Base-by-base conservation (phyloP, 345 rosid species). In the Laguncularia racemosa region DNA sequence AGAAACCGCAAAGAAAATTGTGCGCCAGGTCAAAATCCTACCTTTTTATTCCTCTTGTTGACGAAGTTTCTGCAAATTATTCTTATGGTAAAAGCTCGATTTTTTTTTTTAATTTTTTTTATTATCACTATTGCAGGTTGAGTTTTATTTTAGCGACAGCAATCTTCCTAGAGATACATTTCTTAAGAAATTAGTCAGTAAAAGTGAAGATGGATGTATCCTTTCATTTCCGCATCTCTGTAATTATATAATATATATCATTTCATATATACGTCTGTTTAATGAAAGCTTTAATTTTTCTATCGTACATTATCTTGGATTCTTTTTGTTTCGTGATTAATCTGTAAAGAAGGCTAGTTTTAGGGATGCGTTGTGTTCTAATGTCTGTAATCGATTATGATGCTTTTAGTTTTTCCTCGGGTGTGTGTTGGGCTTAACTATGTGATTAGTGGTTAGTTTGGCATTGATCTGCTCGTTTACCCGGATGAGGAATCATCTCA, bases 81-180 rank as follows among this genome's bases (percentile, higher is more conserved):
- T 45, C 10, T 4, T 51, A 20, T 44, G 15, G 2, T 13, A 38
- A 28, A 10, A 59, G 57, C n/a, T 9, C n/a, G n/a, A n/a, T n/a
- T n/a, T n/a, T n/a, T n/a, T n/a, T n/a, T n/a, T n/a, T n/a, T n/a
- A n/a, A n/a, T 38, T 49, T n/a, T 26, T 21, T 33, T 43, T 5
- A 23, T 13, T 48, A 45, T 0, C 38, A 33, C 7, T 10, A 33
- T 33, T 59, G 20, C 81, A 92, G 97, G 97, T 93, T 14, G 97
- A 87, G 78, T 93, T 85, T 67, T 93, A 93, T 73, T 93, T 87
- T 82, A 81, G 99, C 53, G 97, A 89, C 49, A 93, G 97, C 70
- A 93, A 93, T 67, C 78, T 93, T 16, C 96, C 96, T 2, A 78
- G 91, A 48, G 99, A 93, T 51, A 76, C 67, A 28, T 89, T 93